A percentile compares a stretch with the other conserved stretches of the same genome.
These are phyloP conservation scores for Penicillium parvum DNA, from an alignment of 495 filamentous ascomycete genomes.

Conservation along the genomic window DNA sequence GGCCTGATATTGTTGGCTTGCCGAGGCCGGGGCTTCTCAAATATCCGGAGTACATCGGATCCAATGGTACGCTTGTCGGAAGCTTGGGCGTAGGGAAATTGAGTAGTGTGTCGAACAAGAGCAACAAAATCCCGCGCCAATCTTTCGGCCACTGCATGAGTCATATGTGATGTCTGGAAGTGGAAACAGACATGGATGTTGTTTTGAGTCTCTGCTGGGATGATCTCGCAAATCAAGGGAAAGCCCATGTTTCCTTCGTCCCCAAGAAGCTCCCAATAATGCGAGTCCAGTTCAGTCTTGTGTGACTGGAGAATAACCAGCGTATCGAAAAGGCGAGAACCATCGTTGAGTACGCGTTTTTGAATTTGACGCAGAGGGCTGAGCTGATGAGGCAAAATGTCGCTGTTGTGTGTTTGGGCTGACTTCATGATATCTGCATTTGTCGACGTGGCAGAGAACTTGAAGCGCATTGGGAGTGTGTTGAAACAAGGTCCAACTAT, in stretches of 20 bases:
- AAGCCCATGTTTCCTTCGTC: conserved; percentile 76
- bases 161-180: conserved; percentile 35
- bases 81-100: conserved; percentile 32
- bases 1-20: not conserved
- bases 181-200: conserved; percentile 23
- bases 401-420: conserved; percentile 54
- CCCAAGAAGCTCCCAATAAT: conserved; percentile 59
- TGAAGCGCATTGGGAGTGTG: conserved; percentile 65
- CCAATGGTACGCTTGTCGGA: conserved; percentile 19
- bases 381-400: conserved; percentile 60
- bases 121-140: conserved; percentile 47
- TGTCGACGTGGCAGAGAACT: conserved; percentile 33
- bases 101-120: conserved; percentile 38
- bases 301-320: conserved; percentile 67
- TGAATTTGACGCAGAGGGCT: conserved; percentile 56
- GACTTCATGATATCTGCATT: conserved; percentile 49
- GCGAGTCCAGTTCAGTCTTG: conserved; percentile 43
- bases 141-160: conserved; percentile 29
- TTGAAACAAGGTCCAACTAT: conserved; percentile 84
- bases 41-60: conserved; percentile 4
- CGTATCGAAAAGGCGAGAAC: conserved; percentile 64
- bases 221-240: conserved; percentile 64
- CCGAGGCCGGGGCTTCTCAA: conserved; percentile 1
- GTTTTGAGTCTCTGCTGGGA: conserved; percentile 48
- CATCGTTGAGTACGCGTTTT: conserved; percentile 44